Percentiles rank a stretch among this genome's conserved stretches.
Evolutionary conservation across 805 yeast genomes (phyloP).

Genomic region (Helenozyma baotianmanensis): DNA sequence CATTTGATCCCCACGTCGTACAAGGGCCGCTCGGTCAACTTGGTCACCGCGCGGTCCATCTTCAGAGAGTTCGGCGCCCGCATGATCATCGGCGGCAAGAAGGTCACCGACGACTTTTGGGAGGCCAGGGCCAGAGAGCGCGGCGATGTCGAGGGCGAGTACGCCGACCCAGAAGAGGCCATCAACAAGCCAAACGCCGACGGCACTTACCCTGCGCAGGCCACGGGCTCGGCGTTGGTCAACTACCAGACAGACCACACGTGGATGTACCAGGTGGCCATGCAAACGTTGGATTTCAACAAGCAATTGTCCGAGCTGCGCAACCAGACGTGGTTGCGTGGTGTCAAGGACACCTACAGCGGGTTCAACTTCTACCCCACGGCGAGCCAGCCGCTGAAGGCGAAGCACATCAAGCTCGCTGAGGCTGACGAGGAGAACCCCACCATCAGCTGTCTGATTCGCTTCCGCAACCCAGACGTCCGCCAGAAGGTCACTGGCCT

Average conservation of each 20-base stretch:
- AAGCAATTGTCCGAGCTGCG: slow-evolving; percentile 53
- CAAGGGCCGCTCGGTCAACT: slow-evolving; percentile 82
- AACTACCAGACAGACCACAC: slow-evolving; percentile 55
- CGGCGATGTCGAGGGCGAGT: slow-evolving; percentile 67
- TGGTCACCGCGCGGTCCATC: slow-evolving; percentile 86
- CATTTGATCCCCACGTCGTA: slow-evolving; percentile 84
- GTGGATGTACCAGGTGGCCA: slow-evolving; percentile 83
- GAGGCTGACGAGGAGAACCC: slow-evolving; percentile 22
- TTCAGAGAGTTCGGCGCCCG: slow-evolving; percentile 90
- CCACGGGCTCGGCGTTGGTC: slow-evolving; percentile 37
- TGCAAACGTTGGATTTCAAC: slow-evolving; percentile 72
- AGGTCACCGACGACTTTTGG: slow-evolving; percentile 85
- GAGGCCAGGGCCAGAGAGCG: slow-evolving; percentile 55
- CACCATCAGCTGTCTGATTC: slow-evolving; percentile 36
- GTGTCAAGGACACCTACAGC: slow-evolving; percentile 76
- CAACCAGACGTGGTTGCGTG: slow-evolving; percentile 50
- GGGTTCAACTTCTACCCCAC: slow-evolving; percentile 74
- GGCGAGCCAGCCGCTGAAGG: slow-evolving; percentile 65
- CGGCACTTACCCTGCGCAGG: slow-evolving; percentile 26
- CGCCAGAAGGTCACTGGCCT: slow-evolving; percentile 62
- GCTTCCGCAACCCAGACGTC: slow-evolving; percentile 40
- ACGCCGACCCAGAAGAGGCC: slow-evolving; percentile 52
- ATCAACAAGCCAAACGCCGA: slow-evolving; percentile 13
- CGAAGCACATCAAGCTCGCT: slow-evolving; percentile 24
- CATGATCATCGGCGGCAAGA: slow-evolving; percentile 72